Conservation (phyloP, 352 stramenopile species). For the Pythium folliculosum region DNA sequence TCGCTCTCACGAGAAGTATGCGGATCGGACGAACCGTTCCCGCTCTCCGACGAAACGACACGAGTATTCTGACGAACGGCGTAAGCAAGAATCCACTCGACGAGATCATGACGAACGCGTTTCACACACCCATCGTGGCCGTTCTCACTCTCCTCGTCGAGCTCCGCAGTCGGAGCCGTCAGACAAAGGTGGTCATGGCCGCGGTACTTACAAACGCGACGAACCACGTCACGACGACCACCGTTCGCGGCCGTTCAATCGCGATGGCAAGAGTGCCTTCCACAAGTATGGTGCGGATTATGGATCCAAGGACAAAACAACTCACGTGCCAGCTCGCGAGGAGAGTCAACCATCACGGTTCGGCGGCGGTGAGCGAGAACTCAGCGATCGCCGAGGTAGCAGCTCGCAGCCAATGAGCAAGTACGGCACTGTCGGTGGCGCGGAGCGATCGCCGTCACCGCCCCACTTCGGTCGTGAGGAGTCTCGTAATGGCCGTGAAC, state of each 20-base stretch:
- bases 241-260: neutral
- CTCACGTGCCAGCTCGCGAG: neutral
- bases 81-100: conserved; percentile 1
- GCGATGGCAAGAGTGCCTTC: neutral
- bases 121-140: neutral
- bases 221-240: neutral
- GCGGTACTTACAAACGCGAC: neutral
- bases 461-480: conserved; percentile 7
- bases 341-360: conserved; percentile 1
- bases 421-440: conserved; percentile 15
- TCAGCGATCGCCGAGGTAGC: neutral
- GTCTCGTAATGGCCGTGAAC: neutral
- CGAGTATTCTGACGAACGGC: conserved; percentile 1
- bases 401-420: conserved; percentile 12
- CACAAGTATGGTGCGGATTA: neutral
- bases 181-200: neutral
- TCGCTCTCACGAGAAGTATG: neutral
- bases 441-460: conserved; percentile 9
- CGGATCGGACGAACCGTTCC: neutral
- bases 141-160: conserved; percentile 10
- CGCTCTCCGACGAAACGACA: conserved; percentile 10
- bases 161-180: neutral
- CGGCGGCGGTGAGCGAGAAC: neutral
- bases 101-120: neutral
- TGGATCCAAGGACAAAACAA: neutral